phyloP scores from a whole-genome alignment of 768 basidiomycete species.

The Lentinula detonsa region DNA sequence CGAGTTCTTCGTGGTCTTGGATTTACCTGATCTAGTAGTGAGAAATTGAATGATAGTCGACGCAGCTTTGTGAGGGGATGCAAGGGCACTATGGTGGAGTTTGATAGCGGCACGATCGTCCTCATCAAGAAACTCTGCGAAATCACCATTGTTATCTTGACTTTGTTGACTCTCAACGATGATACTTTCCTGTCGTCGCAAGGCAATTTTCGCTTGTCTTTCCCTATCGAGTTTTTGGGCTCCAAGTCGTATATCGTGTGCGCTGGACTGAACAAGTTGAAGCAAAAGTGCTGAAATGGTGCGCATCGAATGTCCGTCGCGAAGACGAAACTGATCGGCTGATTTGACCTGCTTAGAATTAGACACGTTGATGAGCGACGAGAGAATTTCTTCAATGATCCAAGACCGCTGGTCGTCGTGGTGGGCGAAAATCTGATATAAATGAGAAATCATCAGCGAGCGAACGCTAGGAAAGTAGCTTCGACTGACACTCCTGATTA shows the following conservation, averaged over 20 bases:
- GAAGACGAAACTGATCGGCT: conserved; percentile 48
- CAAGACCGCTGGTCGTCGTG: conserved; percentile 88
- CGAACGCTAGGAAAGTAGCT: neutral
- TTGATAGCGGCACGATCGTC: conserved; percentile 67
- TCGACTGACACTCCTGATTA: conserved; percentile 75
- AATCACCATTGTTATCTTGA: conserved; percentile 6
- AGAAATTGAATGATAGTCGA: conserved; percentile 78
- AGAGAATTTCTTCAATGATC: conserved; percentile 97
- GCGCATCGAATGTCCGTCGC: conserved; percentile 87
- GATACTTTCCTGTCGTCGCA: conserved; percentile 60
- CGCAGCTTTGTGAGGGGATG: conserved; percentile 80
- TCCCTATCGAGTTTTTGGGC: conserved; percentile 56
- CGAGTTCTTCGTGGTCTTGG: conserved; percentile 82
- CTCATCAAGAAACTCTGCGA: conserved; percentile 52
- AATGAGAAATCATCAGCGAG: neutral
- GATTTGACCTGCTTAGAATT: conserved; percentile 87
- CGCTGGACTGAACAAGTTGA: conserved; percentile 95
- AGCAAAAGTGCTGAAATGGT: conserved; percentile 90
- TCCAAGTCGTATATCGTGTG: conserved; percentile 77
- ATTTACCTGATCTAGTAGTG: conserved; percentile 78
- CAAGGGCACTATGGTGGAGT: conserved; percentile 65
- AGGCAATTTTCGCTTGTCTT: conserved; percentile 53
- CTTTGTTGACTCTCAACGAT: conserved; percentile 31
- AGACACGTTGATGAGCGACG: conserved; percentile 83
- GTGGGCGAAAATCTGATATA: conserved; percentile 76